Evolutionary conservation across 2,329 filamentous ascomycete genomes (phyloP), one percentile per base, ranked within the genome.

Genomic region (Delphinella strobiligena): DNA sequence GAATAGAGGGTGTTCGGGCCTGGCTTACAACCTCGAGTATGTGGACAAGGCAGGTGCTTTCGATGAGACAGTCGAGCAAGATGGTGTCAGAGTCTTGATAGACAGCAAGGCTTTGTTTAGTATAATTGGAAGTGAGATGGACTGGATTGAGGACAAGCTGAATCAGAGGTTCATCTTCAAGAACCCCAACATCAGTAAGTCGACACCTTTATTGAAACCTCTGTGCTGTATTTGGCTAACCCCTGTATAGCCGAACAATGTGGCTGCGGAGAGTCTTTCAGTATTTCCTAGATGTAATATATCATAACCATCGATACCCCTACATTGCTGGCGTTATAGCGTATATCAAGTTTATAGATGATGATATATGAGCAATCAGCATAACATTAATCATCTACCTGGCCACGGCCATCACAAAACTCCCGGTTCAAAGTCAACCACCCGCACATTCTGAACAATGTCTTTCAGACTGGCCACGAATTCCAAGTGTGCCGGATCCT

Each of bases 71-170:
- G 86, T 98, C 1, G 88, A 93, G 57, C 91, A 98, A 59, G 91
- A 96, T 54, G 91, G 89, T 0, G 89, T 98, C 42, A 89, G 84
- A 63, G 89, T 98, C 24, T 61, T 96, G 58, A 91, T 98, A 42
- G 91, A 98, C 61, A 93, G 85, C 70, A 96, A 95, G 68, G 91
- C 91, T 31, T 67, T 98, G 36, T 88, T 98, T 59, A 96, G 89
- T 61, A 96, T 98, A 39, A 95, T 98, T 52, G 91, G 91, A 4
- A 94, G 83, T 56, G 89, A 96, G 65, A 98, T 98, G 91, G 91
- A 98, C 57, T 98, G 89, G 88, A 72, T 89, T 9, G 88, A 96
- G 63, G 91, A 96, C 53, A 94, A 93, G 67, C 66, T 98, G 48
- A 93, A 82, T 59, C 75, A 88, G 61, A 73, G 84, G 48, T 98